phyloP scores from a whole-genome alignment of 75 land plant genomes.

The Pinus tabuliformis region DNA sequence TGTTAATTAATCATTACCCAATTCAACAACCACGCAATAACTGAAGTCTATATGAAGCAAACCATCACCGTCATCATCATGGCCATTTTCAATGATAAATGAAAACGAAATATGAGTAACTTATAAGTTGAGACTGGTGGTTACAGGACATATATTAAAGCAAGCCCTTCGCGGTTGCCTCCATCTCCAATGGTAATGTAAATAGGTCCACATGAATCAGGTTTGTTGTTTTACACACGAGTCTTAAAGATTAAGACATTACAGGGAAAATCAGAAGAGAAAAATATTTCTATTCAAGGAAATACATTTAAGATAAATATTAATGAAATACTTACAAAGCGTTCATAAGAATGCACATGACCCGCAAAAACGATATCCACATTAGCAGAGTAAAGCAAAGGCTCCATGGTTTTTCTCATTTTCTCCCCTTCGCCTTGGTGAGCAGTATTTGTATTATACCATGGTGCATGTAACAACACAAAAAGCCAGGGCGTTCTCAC shows the following conservation, averaged over 20 bases:
- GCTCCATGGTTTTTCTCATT: conserved; percentile 76
- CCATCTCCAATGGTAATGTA: conserved; percentile 86
- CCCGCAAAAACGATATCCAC: conserved; percentile 79
- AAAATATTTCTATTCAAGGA: neutral
- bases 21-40: neutral
- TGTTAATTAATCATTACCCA: conserved; percentile 5
- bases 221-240: conserved; percentile 50
- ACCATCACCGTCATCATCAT: no score
- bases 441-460: conserved; percentile 87
- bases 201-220: conserved; percentile 62
- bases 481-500: conserved; percentile 73
- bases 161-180: conserved; percentile 87
- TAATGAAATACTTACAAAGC: conserved; percentile 57
- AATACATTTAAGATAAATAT: neutral
- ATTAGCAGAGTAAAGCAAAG: conserved; percentile 45
- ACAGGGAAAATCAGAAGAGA: neutral
- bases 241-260: conserved; percentile 16
- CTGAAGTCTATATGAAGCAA: no score
- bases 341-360: conserved; percentile 95
- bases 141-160: conserved; percentile 26
- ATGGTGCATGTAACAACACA: conserved; percentile 85
- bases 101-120: neutral
- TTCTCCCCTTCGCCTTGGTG: conserved; percentile 75
- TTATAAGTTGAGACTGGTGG: neutral
- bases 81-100: neutral